Conservation (phyloP, 2,329 filamentous ascomycete species). For the Aspergillus uvarum region DNA sequence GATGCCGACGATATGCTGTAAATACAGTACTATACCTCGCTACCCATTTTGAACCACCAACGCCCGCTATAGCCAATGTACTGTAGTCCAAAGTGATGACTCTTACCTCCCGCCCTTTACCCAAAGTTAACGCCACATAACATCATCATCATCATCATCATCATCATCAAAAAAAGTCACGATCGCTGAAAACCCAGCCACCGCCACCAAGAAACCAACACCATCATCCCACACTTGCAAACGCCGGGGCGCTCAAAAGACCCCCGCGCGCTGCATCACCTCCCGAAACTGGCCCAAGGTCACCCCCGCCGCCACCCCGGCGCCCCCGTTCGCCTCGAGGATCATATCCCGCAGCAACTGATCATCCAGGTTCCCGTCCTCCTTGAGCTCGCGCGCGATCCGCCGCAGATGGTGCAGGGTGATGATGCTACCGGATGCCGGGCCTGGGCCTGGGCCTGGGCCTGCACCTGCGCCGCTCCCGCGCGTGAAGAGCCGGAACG, state of each 20-base stretch:
- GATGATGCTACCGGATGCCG: conserved; percentile 56
- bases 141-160: neutral
- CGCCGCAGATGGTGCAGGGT: conserved; percentile 74
- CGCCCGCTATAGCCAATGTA: neutral
- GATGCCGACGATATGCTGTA: too few species aligned
- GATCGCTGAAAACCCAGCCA: too few species aligned
- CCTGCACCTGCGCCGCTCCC: conserved; percentile 8
- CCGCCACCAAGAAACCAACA: too few species aligned
- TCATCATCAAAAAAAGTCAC: too few species aligned
- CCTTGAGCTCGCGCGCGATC: conserved; percentile 77
- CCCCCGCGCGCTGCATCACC: conserved; percentile 80
- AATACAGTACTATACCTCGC: too few species aligned
- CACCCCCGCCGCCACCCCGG: conserved; percentile 69
- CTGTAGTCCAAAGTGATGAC: neutral
- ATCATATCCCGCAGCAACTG: conserved; percentile 91
- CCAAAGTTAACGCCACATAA: conserved; percentile 4
- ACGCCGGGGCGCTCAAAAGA: conserved; percentile 57
- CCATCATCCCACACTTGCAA: too few species aligned
- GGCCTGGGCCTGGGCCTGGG: too few species aligned
- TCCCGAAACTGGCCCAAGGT: conserved; percentile 77
- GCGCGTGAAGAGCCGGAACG: conserved; percentile 76
- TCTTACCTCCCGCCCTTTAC: neutral
- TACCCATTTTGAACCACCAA: neutral
- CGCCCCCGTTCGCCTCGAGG: conserved; percentile 83
- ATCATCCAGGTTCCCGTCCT: conserved; percentile 69